These are phyloP conservation scores for Globisporangium parvum DNA, from an alignment of 352 stramenopile species.

Conservation along the genomic window DNA sequence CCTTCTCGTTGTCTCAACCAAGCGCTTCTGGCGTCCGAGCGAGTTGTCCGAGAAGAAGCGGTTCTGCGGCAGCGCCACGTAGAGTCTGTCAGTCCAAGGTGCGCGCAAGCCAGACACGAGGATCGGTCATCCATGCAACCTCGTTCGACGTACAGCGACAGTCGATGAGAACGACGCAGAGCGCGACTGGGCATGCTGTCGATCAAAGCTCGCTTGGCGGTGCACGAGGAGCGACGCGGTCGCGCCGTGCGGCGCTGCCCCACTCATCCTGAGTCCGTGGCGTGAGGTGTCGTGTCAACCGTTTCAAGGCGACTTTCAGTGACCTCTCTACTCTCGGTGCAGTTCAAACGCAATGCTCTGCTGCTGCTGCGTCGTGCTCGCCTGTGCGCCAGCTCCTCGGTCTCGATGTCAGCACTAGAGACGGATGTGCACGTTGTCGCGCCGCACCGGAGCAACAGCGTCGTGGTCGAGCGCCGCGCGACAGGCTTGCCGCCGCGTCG, in stretches of 20 bases:
- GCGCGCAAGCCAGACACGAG: background rate
- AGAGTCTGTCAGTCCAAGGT: background rate
- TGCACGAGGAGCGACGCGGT: constrained; percentile 31
- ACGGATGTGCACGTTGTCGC: constrained; percentile 3
- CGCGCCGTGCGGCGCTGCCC: constrained; percentile 11
- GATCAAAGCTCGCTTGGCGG: constrained; percentile 25
- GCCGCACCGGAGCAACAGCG: background rate
- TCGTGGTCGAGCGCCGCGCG: constrained; percentile 1
- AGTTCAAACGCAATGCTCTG: too few species aligned
- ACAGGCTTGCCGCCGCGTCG: constrained; percentile 1
- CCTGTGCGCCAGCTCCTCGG: background rate
- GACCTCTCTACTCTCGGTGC: too few species aligned
- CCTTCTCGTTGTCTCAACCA: constrained; percentile 52
- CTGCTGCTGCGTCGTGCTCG: too few species aligned
- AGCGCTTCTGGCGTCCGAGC: constrained; percentile 40
- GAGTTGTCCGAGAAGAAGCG: constrained; percentile 75
- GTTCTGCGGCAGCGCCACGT: constrained; percentile 23
- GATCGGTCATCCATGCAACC: background rate
- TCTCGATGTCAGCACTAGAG: constrained; percentile 11
- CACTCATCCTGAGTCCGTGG: constrained; percentile 24
- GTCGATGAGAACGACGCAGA: constrained; percentile 29
- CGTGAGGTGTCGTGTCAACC: too few species aligned
- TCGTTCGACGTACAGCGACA: constrained; percentile 23
- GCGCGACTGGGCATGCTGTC: constrained; percentile 18
- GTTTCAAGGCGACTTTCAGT: constrained; percentile 3